These are phyloP conservation scores for Ustilago hordei DNA, from an alignment of 1,284 basidiomycete species.

Conservation along the genomic window DNA sequence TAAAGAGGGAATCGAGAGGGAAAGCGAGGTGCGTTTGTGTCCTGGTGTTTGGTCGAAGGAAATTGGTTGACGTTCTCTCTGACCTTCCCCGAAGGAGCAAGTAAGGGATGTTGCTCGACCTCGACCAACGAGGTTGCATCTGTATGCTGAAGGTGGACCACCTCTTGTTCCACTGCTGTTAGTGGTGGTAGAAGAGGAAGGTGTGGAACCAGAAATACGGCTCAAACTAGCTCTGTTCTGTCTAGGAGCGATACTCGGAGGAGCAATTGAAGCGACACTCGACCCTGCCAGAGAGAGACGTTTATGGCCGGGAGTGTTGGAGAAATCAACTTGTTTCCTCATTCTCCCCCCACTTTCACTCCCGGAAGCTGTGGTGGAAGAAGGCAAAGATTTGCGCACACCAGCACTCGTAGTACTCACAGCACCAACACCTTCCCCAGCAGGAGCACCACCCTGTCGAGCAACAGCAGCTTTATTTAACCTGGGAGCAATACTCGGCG, in stretches of 20 bases:
- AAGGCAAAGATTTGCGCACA: constrained; percentile 8
- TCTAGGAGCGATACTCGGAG: constrained; percentile 40
- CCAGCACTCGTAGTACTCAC: neutral
- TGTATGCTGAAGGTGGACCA: constrained; percentile 5
- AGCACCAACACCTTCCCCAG: neutral
- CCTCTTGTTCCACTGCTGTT: neutral
- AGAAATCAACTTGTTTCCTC: constrained; percentile 49
- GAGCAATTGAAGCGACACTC: constrained; percentile 27
- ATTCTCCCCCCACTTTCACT: neutral
- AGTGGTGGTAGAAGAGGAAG: neutral
- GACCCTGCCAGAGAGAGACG: constrained; percentile 5
- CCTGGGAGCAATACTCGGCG: constrained; percentile 49
- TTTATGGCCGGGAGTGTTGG: constrained; percentile 57
- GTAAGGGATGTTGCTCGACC: neutral
- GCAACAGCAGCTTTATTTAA: constrained; percentile 54
- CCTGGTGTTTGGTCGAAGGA: constrained; percentile 51
- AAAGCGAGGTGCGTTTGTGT: constrained; percentile 44
- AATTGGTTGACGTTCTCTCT: constrained; percentile 17
- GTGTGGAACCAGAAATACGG: constrained; percentile 7
- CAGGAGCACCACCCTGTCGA: constrained; percentile 17
- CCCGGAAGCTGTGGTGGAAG: neutral
- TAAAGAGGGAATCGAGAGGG: constrained; percentile 38
- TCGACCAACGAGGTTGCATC: neutral
- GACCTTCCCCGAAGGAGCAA: neutral
- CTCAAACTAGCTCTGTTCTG: constrained; percentile 31